A percentile compares a stretch with the other conserved stretches of the same genome.
phyloP scores from a whole-genome alignment of 352 stramenopile species.

The Globisporangium perplexum region DNA sequence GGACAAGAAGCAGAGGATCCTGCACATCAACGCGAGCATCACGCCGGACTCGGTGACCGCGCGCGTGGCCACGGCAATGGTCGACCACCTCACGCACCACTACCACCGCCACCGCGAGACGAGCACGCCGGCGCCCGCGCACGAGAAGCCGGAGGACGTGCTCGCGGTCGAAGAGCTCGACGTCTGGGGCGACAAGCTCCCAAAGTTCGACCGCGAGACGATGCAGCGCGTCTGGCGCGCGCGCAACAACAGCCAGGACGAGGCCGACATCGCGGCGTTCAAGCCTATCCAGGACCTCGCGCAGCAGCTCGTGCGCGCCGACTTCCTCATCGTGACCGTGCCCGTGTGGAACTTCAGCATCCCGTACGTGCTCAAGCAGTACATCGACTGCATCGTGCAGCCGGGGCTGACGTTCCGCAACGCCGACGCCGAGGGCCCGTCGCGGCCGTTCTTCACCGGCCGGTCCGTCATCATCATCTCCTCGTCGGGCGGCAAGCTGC shows the following conservation, averaged over 20 bases:
- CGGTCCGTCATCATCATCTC: constrained; percentile 68
- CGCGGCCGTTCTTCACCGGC: constrained; percentile 49
- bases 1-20: constrained; percentile 55
- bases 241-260: constrained; percentile 54
- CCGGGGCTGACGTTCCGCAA: constrained; percentile 64
- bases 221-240: constrained; percentile 68
- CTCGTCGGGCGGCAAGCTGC: constrained; percentile 61
- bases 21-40: constrained; percentile 79
- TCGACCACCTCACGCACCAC: constrained; percentile 68
- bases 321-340: constrained; percentile 71
- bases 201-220: constrained; percentile 66
- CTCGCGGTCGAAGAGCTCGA: constrained; percentile 68
- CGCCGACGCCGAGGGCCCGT: constrained; percentile 50
- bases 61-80: constrained; percentile 56
- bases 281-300: constrained; percentile 57
- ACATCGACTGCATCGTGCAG: constrained; percentile 78
- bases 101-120: constrained; percentile 50
- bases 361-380: constrained; percentile 79
- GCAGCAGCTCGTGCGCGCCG: constrained; percentile 55
- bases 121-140: constrained; percentile 11
- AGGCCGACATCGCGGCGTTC: constrained; percentile 48
- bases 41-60: constrained; percentile 66
- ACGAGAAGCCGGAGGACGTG: constrained; percentile 33
- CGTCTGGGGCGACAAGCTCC: constrained; percentile 51
- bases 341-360: constrained; percentile 79